Base-by-base conservation (phyloP, 208 protist genomes). In the Acanthamoeba polyphaga region DNA sequence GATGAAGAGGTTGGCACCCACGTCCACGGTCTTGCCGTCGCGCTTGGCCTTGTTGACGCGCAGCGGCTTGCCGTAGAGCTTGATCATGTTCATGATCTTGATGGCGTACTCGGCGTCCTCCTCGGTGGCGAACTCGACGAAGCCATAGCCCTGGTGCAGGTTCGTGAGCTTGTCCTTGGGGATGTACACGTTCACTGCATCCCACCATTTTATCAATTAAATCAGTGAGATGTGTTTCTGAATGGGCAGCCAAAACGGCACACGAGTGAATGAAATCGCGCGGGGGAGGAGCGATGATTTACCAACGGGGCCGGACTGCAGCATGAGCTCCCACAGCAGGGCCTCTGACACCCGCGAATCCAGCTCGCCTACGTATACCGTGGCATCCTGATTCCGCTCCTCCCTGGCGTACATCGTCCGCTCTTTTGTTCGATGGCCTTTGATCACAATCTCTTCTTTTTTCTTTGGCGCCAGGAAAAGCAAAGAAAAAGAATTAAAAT, bases 1-100 rank as follows among this genome's bases (percentile, higher is more conserved):
- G 74, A 99, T 95, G 95, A 99, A 99, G 7, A 99, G 92, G 95
- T 99, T 99, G 1, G 99, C 98, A 13, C 99, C 98, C 85, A 99
- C 93, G 93, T 99, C 98, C 55, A 95, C 58, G 72, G 96, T 97
- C 72, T 96, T 70, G 58, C 70, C 62, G 24, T 93, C 68, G 32
- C 68, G 34, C 55, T 62, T 51, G 22, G 95, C 96, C 32, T 97
- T 97, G 82, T 98, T 99, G 15, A 99, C 76, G 60, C 96, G 96
- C 22, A 99, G 96, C 55, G 97, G 97, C 96, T 98, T 98, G 62
- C 98, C 98, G 93, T 97, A 99, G 32, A 99, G 94, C 85, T 99
- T 98, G 58, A 99, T 97, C 95, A 97, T 98, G 80, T 98, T 99
- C 96, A 99, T 97, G 19, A 99, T 96, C 74, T 97, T 97, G 43